Evolutionary conservation across 2,329 filamentous ascomycete species (phyloP).

Genomic region (Helotiales sp.): DNA sequence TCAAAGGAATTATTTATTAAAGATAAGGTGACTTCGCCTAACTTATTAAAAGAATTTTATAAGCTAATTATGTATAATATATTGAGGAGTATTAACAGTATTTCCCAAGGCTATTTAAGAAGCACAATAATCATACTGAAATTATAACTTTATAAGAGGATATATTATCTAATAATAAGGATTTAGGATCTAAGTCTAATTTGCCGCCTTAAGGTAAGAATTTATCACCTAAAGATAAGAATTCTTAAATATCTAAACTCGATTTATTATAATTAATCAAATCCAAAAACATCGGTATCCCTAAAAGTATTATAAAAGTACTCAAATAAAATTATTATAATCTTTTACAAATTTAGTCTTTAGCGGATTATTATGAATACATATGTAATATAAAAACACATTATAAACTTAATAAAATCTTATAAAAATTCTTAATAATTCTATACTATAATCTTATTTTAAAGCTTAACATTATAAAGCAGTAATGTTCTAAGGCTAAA

Average conservation of each 20-base stretch:
- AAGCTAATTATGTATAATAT: neutral
- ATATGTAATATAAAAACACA: conserved; percentile 19
- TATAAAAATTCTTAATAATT: conserved; percentile 20
- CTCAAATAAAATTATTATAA: conserved; percentile 19
- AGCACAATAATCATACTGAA: neutral
- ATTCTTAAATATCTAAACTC: conserved; percentile 5
- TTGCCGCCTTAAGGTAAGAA: no score
- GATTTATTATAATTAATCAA: conserved; percentile 16
- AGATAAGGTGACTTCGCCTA: neutral
- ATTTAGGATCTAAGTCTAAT: conserved; percentile 10
- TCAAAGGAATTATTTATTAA: neutral
- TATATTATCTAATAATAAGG: neutral
- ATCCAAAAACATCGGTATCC: no score
- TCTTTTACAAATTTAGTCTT: conserved; percentile 16
- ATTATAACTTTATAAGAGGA: conserved; percentile 4
- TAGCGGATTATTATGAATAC: conserved; percentile 17
- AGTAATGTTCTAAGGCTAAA: conserved; percentile 5
- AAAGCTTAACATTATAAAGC: conserved; percentile 16
- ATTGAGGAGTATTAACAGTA: neutral
- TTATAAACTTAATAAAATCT: conserved; percentile 17
- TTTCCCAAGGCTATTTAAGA: neutral
- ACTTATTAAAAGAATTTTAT: neutral
- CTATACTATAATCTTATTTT: conserved; percentile 16
- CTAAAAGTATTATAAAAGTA: conserved; percentile 15
- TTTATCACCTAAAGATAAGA: no score